Percentiles rank a stretch among this genome's conserved stretches.
Conservation (phyloP, 257 asterid species). For the Fraxinus quadrangulata region DNA sequence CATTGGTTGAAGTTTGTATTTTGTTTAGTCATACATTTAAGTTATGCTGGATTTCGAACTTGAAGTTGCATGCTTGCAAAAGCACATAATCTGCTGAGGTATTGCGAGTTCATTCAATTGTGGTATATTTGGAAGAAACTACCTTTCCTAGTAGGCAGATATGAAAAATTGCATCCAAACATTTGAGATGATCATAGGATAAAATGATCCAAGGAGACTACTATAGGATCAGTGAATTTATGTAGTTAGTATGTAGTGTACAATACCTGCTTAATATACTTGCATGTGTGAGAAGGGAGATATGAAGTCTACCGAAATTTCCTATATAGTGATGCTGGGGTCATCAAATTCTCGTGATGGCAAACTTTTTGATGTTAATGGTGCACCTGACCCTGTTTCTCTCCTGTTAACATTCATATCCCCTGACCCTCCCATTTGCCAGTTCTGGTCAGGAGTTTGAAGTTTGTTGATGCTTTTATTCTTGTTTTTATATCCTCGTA, state of each 20-base stretch:
- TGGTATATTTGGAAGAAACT: not conserved
- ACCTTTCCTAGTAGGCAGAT: not conserved
- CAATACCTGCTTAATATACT: not conserved
- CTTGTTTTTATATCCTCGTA: not conserved
- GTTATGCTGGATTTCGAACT: no score
- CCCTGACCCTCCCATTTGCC: not conserved
- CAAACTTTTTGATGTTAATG: not conserved
- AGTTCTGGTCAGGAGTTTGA: not conserved
- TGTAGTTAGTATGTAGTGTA: not conserved
- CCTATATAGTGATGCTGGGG: not conserved
- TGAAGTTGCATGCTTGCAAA: not conserved
- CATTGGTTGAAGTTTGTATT: not conserved
- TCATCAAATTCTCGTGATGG: not conserved
- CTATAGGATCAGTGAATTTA: not conserved
- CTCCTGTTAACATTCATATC: not conserved
- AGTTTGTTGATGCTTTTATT: not conserved
- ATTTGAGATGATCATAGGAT: not conserved
- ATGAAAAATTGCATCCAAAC: not conserved
- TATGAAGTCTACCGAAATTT: not conserved
- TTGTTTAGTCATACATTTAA: not conserved
- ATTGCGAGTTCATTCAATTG: not conserved
- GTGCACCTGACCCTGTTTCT: not conserved
- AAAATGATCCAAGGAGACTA: not conserved
- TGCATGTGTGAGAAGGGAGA: not conserved
- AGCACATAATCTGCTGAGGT: not conserved